A percentile compares a stretch with the other conserved stretches of the same genome.
phyloP scores from a whole-genome alignment of 257 asterid genomes.

The Nyctanthes arbortristis region DNA sequence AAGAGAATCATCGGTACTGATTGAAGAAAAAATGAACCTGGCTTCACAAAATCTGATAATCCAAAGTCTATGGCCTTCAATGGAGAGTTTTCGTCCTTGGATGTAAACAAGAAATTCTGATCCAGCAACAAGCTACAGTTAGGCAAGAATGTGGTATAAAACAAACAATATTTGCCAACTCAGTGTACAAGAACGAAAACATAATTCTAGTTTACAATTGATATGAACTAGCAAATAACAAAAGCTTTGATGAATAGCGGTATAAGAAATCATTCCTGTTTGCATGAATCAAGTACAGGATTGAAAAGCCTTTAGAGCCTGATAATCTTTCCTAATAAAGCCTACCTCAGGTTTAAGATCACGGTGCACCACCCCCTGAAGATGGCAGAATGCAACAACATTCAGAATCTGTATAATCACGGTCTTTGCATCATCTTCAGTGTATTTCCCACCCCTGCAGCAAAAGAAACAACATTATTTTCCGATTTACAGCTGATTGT shows the following conservation, averaged over 20 bases:
- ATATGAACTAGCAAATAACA: not conserved
- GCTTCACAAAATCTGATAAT: slow-evolving; percentile 32
- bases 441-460: slow-evolving; percentile 57
- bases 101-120: slow-evolving; percentile 33
- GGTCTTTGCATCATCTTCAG: slow-evolving; percentile 54
- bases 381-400: slow-evolving; percentile 59
- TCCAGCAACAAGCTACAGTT: slow-evolving; percentile 33
- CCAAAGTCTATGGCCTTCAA: slow-evolving; percentile 35
- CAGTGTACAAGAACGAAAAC: not conserved
- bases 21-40: slow-evolving; percentile 16
- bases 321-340: not conserved
- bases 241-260: too few species aligned
- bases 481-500: not conserved
- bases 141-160: slow-evolving; percentile 16
- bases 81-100: slow-evolving; percentile 27
- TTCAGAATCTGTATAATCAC: slow-evolving; percentile 56
- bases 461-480: slow-evolving; percentile 2
- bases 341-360: slow-evolving; percentile 69
- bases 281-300: not conserved
- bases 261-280: not conserved
- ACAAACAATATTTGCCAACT: not conserved
- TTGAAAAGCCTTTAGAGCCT: slow-evolving; percentile 4
- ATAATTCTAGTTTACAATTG: not conserved
- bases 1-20: not conserved
- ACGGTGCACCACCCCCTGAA: slow-evolving; percentile 66